A percentile compares a stretch with the other conserved stretches of the same genome.
phyloP scores from a whole-genome alignment of 352 stramenopile genomes.

The Lagenidium sp. region DNA sequence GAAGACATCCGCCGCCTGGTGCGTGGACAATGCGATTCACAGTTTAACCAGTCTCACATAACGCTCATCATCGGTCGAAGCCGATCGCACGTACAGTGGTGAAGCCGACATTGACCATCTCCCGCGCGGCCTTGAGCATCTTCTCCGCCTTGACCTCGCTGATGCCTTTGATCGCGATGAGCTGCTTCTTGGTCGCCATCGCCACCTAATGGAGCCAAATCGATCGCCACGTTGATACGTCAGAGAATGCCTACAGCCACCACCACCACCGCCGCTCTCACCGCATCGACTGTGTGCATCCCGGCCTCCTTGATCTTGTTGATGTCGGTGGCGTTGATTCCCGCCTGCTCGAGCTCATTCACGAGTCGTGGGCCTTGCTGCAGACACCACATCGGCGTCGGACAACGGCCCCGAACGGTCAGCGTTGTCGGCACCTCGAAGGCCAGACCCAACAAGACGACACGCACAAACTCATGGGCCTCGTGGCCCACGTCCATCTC shows the following conservation, averaged over 20 bases:
- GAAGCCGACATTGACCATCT: conserved; percentile 98
- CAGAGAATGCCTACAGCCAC: background rate
- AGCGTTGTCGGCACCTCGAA: background rate
- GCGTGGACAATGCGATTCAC: no score
- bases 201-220: conserved; percentile 60
- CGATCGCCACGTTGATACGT: background rate
- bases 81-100: conserved; percentile 90
- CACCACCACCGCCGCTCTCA: conserved; percentile 16
- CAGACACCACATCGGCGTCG: background rate
- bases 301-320: conserved; percentile 97
- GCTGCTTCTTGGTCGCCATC: conserved; percentile 95
- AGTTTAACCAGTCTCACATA: no score
- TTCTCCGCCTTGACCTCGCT: conserved; percentile 99
- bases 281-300: conserved; percentile 97
- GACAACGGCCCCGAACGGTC: background rate
- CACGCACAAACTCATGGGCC: conserved; percentile 28
- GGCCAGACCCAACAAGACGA: no score
- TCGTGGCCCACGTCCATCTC: conserved; percentile 22
- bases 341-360: conserved; percentile 92
- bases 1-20: conserved; percentile 80
- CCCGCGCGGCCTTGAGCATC: conserved; percentile 95
- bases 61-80: no score
- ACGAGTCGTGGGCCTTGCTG: conserved; percentile 79
- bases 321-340: conserved; percentile 96
- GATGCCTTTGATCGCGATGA: conserved; percentile 99